phyloP scores from a whole-genome alignment of 1,284 basidiomycete species.

The Puccinia triticina region DNA sequence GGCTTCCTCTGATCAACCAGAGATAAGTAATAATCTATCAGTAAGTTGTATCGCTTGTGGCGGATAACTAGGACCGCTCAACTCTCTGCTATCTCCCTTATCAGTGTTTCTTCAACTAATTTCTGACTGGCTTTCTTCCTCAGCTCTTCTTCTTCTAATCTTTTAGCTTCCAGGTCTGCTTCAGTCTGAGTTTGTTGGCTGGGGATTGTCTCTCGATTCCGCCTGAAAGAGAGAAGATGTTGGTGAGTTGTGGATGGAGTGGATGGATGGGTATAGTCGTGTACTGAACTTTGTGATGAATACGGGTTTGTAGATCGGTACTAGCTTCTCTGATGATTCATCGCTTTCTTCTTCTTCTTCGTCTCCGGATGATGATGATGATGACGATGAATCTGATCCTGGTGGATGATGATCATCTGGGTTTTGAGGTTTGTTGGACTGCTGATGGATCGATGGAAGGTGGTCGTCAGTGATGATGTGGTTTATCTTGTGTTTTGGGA shows the following conservation, averaged over 20 bases:
- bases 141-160: conserved; percentile 12
- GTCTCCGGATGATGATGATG: conserved; percentile 24
- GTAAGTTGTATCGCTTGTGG: conserved; percentile 10
- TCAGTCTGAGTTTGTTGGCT: conserved; percentile 45
- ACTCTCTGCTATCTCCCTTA: conserved; percentile 19
- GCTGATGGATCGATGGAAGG: neutral
- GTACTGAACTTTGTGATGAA: conserved; percentile 81
- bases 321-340: conserved; percentile 15
- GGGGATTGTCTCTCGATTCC: conserved; percentile 30
- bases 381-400: conserved; percentile 20
- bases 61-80: conserved; percentile 48
- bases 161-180: conserved; percentile 33
- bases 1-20: conserved; percentile 72
- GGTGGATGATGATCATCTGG: neutral
- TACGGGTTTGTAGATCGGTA: conserved; percentile 75
- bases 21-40: neutral
- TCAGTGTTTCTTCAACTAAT: conserved; percentile 34
- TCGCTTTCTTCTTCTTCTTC: conserved; percentile 10
- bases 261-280: neutral
- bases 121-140: conserved; percentile 35
- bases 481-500: neutral
- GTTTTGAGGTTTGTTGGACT: neutral
- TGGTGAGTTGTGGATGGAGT: neutral
- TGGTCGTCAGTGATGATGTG: neutral
- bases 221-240: conserved; percentile 39